Base-by-base conservation (phyloP, 78 protist genomes). In the Dictyostelium firmibasis region DNA sequence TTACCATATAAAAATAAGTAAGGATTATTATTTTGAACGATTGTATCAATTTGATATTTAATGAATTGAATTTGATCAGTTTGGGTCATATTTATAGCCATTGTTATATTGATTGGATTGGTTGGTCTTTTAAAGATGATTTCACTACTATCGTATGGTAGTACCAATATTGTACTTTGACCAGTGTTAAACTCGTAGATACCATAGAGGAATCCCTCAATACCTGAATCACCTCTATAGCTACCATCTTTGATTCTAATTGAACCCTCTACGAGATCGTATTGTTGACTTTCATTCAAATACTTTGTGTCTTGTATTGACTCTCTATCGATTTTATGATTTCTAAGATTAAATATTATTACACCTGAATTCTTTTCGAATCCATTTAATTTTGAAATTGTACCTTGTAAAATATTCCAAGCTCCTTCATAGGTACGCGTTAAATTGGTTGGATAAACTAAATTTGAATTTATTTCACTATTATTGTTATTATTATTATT, bases 131-230 rank as follows among this genome's bases (percentile, higher is more conserved):
- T 25, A 14, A 44, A 44, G 62, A 25, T 44, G 0, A 44, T 11
- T 70, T 70, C 7, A 25, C 47, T 27, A 27, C 53, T 44, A 18
- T 33, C 53, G 29, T 23, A 38, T 76, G 96, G 96, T 3, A 86
- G 57, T 57, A 85, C 81, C 11, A 93, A 5, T 29, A 85, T 11
- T 44, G 87, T 93, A 1, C 69, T 7, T 50, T 47, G 4, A 57
- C 96, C 96, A 50, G 20, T n/a, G 27, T 35, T 60, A n/a, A 44
- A 86, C 57, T 86, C 91, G 47, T 93, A 93, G 29, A 93, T 86
- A 27, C 96, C 96, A 79, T 69, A 60, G 3, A 93, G 31, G 27
- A 69, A 41, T 8, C 57, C 79, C 8, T 84, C 79, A 18, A 57
- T 44, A 14, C 31, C 33, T 1, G 31, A 9, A 25, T 85, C 81